phyloP scores from a whole-genome alignment of 2,329 filamentous ascomycete genomes.

The Scedosporium boydii region DNA sequence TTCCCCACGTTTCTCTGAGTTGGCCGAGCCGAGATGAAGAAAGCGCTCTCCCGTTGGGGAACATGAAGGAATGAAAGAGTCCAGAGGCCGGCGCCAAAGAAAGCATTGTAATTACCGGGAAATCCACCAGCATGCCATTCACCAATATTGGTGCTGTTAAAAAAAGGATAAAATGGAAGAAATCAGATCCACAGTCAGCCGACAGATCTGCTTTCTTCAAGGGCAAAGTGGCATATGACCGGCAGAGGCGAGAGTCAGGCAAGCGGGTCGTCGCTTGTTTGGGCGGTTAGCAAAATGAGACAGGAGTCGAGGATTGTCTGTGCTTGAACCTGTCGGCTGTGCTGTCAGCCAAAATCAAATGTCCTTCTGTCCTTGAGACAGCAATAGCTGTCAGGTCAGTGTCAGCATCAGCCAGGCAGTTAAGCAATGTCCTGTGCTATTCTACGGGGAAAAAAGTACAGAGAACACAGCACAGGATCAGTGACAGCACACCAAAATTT shows the following conservation, averaged over 20 bases:
- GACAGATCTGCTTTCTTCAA: background rate
- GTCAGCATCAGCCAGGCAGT: too few species aligned
- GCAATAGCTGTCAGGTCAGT: too few species aligned
- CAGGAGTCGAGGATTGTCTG: background rate
- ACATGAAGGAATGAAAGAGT: too few species aligned
- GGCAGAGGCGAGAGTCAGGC: background rate
- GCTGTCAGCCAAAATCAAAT: background rate
- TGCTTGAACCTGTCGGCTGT: background rate
- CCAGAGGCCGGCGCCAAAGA: too few species aligned
- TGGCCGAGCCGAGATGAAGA: too few species aligned
- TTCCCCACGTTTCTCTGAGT: background rate
- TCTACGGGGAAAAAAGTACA: background rate
- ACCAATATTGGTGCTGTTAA: too few species aligned
- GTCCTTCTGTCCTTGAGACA: background rate
- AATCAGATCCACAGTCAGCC: background rate
- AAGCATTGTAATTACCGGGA: too few species aligned
- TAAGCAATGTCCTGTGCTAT: background rate
- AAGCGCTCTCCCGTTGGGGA: too few species aligned
- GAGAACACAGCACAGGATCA: background rate
- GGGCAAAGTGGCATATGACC: background rate
- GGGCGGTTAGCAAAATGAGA: slow-evolving; percentile 4
- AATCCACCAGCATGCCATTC: too few species aligned
- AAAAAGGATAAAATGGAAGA: too few species aligned
- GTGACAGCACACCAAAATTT: background rate
- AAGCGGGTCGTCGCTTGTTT: slow-evolving; percentile 3